phyloP scores from a whole-genome alignment of 2,329 filamentous ascomycete species.

The Colletotrichum limetticola region DNA sequence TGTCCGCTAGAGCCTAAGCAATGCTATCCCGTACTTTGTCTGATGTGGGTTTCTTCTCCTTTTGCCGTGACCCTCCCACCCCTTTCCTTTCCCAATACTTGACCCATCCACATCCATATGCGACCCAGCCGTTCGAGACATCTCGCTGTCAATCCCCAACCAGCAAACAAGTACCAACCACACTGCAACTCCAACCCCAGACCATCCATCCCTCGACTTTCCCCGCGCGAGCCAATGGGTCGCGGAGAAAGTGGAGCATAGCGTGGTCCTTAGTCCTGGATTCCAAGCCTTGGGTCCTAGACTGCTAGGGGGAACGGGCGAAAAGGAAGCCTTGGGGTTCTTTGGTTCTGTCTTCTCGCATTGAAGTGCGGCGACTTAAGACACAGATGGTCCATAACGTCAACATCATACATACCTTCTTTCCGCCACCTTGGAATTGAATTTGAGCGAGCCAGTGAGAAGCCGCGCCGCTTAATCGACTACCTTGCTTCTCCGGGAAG shows the following conservation, averaged over 20 bases:
- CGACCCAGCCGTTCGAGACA: slow-evolving; percentile 3
- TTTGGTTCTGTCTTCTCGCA: background rate
- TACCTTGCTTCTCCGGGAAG: background rate
- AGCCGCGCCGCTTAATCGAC: background rate
- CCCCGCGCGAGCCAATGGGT: slow-evolving; percentile 31
- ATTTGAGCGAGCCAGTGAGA: slow-evolving; percentile 35
- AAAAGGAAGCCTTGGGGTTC: background rate
- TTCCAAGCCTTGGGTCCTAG: slow-evolving; percentile 5
- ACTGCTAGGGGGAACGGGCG: background rate
- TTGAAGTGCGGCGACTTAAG: background rate
- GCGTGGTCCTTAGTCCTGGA: slow-evolving; percentile 10
- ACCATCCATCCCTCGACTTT: slow-evolving; percentile 20
- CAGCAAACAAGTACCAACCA: background rate
- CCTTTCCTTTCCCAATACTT: background rate
- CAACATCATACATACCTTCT: slow-evolving; percentile 10
- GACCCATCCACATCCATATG: background rate
- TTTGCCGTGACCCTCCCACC: background rate
- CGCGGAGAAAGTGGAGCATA: slow-evolving; percentile 30
- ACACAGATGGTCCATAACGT: slow-evolving; percentile 22
- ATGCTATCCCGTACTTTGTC: no score
- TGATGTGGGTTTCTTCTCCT: background rate
- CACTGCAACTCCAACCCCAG: slow-evolving; percentile 12
- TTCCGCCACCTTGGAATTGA: slow-evolving; percentile 24
- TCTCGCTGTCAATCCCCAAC: background rate
- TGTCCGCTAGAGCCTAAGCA: background rate